A percentile compares a stretch with the other conserved stretches of the same genome.
These are phyloP conservation scores for Niveomyces coronatus DNA, from an alignment of 2,329 filamentous ascomycete species.

Conservation along the genomic window DNA sequence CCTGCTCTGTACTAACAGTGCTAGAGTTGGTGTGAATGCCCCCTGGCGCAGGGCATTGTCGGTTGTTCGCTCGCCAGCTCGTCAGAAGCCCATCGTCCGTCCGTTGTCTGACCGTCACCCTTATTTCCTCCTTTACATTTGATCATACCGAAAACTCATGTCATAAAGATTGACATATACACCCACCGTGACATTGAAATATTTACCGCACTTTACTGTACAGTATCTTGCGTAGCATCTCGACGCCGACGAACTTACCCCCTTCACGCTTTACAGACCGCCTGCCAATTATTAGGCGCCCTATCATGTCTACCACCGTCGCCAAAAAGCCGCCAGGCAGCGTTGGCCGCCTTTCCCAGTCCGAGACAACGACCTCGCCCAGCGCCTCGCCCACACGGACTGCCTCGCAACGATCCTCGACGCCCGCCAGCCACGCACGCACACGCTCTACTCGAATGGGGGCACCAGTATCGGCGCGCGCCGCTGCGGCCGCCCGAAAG, in stretches of 20 bases:
- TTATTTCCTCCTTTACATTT: constrained; percentile 6
- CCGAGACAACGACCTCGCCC: constrained; percentile 25
- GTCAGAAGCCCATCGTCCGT: constrained; percentile 10
- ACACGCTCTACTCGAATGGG: constrained; percentile 55
- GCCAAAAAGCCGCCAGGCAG: constrained; percentile 43
- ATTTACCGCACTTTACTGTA: constrained; percentile 4
- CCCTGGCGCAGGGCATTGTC: constrained; percentile 2
- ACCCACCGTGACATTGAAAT: constrained; percentile 3
- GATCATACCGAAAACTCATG: not conserved
- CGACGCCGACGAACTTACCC: not conserved
- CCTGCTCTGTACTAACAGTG: too few relatives aligned
- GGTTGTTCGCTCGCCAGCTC: not conserved
- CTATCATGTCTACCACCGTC: constrained; percentile 39
- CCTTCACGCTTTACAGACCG: too few relatives aligned
- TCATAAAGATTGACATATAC: not conserved
- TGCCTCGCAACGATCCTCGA: constrained; percentile 33
- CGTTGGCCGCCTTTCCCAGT: constrained; percentile 34
- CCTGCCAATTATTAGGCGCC: too few relatives aligned
- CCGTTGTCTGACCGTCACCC: constrained; percentile 7
- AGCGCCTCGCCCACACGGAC: constrained; percentile 28
- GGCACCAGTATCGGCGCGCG: constrained; percentile 63
- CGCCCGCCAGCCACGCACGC: constrained; percentile 34
- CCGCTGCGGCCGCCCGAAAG: constrained; percentile 54
- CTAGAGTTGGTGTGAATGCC: constrained; percentile 7
- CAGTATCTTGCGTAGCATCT: constrained; percentile 1